These are phyloP conservation scores for Neurospora pannonica DNA, from an alignment of 495 filamentous ascomycete species.

Conservation along the genomic window DNA sequence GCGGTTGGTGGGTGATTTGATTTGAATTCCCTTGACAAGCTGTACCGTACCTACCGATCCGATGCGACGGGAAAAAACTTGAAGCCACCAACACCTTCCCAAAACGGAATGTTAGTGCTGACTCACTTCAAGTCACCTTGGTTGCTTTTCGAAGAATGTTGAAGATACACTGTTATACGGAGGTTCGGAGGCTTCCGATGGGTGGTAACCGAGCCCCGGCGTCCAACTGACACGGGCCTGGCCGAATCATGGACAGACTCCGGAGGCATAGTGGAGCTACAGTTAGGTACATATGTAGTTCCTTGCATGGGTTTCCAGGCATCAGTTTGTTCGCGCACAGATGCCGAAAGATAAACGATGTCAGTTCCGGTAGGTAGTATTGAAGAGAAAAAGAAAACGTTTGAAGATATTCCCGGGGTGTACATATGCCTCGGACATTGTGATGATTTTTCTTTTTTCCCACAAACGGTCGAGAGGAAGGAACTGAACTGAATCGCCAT, in stretches of 20 bases:
- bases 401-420: neutral
- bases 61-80: neutral
- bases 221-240: neutral
- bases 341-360: neutral
- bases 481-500: neutral
- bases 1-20: neutral
- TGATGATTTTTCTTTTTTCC: neutral
- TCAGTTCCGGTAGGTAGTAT: neutral
- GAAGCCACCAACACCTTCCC: neutral
- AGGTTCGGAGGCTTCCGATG: neutral
- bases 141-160: neutral
- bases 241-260: neutral
- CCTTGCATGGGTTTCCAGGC: neutral
- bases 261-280: neutral
- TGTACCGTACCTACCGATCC: no score
- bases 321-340: neutral
- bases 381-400: neutral
- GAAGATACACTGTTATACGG: neutral
- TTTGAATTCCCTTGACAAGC: no score
- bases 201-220: neutral
- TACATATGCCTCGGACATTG: neutral
- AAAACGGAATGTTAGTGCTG: neutral
- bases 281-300: neutral
- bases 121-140: neutral
- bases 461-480: neutral